Conservation (phyloP, 139 green algal species). For the Edaphochlamys debaryana region DNA sequence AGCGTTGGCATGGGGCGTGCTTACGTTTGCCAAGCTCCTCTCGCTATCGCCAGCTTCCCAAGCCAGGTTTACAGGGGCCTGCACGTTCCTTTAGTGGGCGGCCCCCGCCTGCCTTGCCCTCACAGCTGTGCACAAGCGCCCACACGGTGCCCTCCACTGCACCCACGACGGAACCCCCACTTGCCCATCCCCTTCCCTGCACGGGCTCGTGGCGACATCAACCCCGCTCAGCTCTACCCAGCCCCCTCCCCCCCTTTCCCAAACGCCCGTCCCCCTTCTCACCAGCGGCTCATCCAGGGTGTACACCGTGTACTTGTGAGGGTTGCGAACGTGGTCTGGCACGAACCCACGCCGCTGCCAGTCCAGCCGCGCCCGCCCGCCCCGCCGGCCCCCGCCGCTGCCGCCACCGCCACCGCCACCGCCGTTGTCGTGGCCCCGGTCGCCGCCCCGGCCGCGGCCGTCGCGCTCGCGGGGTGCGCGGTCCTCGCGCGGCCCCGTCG, state of each 20-base stretch:
- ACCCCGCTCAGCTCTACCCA: too few species aligned
- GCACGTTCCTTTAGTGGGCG: too few species aligned
- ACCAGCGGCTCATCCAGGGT: slow-evolving; percentile 42
- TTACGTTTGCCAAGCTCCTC: too few species aligned
- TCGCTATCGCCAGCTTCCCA: background rate
- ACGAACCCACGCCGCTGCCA: slow-evolving; percentile 35
- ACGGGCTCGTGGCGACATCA: background rate
- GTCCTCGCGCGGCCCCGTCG: background rate
- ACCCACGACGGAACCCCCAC: too few species aligned
- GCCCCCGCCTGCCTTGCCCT: too few species aligned
- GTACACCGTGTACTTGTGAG: slow-evolving; percentile 52
- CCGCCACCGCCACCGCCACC: background rate
- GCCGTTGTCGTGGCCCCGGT: background rate
- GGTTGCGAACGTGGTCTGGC: slow-evolving; percentile 49
- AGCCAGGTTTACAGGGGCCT: background rate
- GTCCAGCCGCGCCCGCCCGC: slow-evolving; percentile 8
- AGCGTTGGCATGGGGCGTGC: too few species aligned
- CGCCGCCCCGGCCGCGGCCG: background rate
- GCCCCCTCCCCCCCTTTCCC: too few species aligned
- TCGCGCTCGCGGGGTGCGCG: background rate
- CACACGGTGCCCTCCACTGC: too few species aligned
- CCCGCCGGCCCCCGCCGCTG: slow-evolving; percentile 7
- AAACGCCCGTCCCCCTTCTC: too few species aligned
- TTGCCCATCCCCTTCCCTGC: too few species aligned
- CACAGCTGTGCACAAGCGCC: too few species aligned